Evolutionary conservation across 805 yeast genomes (phyloP), one percentile per base, ranked within the genome.

Genomic region (Hanseniaspora meyeri): DNA sequence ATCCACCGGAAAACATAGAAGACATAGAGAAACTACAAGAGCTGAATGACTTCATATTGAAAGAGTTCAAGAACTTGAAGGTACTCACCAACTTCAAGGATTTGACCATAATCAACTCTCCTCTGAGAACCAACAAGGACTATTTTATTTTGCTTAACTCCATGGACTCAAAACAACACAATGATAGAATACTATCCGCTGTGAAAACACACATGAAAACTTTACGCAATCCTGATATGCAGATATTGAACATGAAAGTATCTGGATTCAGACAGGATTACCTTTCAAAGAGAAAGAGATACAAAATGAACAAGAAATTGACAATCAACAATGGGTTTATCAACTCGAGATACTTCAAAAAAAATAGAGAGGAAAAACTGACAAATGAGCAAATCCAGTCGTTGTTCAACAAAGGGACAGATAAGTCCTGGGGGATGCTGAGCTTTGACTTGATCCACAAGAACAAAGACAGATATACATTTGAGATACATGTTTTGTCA

Each of bases 131-230:
- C 7, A 27, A 36, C 12, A 43, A 31, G 14, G 57, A 53, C 17
- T 53, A 36, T 32, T 46, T 53, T 11, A 46, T 53, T n/a, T 8
- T 53, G 16, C 11, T 53, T 3, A 46, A 45, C 24, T 53, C 57
- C 19, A 53, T 53, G 57, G 57, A 53, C n/a, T 46, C 51, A 14
- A 45, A 53, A 37, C 51, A 46, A n/a, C 57, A 53, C 40, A 53
- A 45, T 29, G 51, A 53, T 31, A 53, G 36, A 38, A 53, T 53
- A 14, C 4, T 53, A 16, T 19, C 43, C 1, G 37, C 20, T 11
- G 20, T 53, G 27, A 53, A 46, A n/a, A 42, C 43, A 10, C 43
- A 43, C 20, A 4, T 53, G 9, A 53, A 53, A 16, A 45, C 31
- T 9, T 19, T 20, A 14, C 36, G 45, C 2, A 27, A 37, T 14